Conservation (phyloP, 352 stramenopile genomes). For the Phytophthora pisi region DNA sequence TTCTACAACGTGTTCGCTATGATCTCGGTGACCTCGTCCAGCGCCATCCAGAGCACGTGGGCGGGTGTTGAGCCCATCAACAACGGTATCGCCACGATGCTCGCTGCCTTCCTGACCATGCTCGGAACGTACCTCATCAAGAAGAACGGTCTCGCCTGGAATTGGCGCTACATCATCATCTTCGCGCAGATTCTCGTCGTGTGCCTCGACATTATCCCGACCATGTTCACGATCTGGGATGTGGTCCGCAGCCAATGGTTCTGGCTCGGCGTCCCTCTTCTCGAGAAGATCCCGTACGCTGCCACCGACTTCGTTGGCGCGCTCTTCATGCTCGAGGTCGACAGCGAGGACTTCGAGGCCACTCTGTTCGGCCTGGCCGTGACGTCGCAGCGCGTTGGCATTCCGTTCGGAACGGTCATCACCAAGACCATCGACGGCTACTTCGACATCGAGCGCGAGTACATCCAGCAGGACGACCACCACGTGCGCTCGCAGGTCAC, state of each 20-base stretch:
- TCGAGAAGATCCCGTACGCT: slow-evolving; percentile 55
- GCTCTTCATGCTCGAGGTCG: slow-evolving; percentile 62
- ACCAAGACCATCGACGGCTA: slow-evolving; percentile 63
- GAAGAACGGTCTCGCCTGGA: slow-evolving; percentile 52
- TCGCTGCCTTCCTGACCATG: slow-evolving; percentile 51
- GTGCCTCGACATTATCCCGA: slow-evolving; percentile 50
- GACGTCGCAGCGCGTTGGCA: slow-evolving; percentile 45
- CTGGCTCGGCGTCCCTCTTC: slow-evolving; percentile 61
- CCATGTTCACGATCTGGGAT: slow-evolving; percentile 72
- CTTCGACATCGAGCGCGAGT: slow-evolving; percentile 59
- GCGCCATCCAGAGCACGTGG: slow-evolving; percentile 62
- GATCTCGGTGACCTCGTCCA: slow-evolving; percentile 57
- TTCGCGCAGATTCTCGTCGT: slow-evolving; percentile 52
- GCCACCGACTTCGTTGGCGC: slow-evolving; percentile 49
- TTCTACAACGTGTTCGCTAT: slow-evolving; percentile 54
- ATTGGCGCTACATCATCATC: slow-evolving; percentile 54
- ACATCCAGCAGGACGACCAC: slow-evolving; percentile 44
- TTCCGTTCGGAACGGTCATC: slow-evolving; percentile 58
- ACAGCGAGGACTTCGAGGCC: slow-evolving; percentile 54
- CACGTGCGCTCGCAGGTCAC: slow-evolving; percentile 61
- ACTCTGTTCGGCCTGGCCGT: slow-evolving; percentile 56
- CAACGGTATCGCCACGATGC: slow-evolving; percentile 56
- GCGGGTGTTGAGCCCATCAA: slow-evolving; percentile 68
- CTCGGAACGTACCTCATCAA: slow-evolving; percentile 43
- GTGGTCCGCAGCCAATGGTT: slow-evolving; percentile 75